phyloP scores from a whole-genome alignment of 495 filamentous ascomycete species.

The Aspergillus cristatus region DNA sequence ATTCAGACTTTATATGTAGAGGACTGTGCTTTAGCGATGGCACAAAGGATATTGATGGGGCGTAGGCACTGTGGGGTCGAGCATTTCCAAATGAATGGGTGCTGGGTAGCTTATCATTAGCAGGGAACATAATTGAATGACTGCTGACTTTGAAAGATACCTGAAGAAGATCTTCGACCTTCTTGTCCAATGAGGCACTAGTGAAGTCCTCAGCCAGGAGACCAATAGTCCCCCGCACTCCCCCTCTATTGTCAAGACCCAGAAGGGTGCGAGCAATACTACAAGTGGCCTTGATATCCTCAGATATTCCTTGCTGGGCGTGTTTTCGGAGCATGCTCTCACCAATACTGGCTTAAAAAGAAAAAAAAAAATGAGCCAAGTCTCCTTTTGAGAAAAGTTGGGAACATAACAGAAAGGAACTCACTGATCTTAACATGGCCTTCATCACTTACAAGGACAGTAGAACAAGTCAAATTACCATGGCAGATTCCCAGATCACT shows the following conservation, averaged over 20 bases:
- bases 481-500: constrained; percentile 2
- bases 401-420: not conserved
- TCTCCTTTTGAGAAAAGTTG: too few relatives aligned
- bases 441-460: constrained; percentile 1
- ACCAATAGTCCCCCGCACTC: constrained; percentile 1
- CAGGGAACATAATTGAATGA: too few relatives aligned
- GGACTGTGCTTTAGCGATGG: not conserved
- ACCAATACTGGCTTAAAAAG: constrained; percentile 3
- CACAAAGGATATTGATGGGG: constrained; percentile 4
- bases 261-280: constrained; percentile 1
- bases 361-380: not conserved
- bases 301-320: not conserved
- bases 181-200: not conserved
- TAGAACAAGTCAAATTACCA: not conserved
- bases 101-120: not conserved
- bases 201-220: constrained; percentile 4
- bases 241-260: not conserved
- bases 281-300: constrained; percentile 4
- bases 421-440: constrained; percentile 4
- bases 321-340: constrained; percentile 4
- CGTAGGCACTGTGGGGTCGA: constrained; percentile 4
- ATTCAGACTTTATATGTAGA: too few relatives aligned
- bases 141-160: not conserved
- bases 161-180: constrained; percentile 1
- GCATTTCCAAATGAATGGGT: constrained; percentile 2